phyloP scores from a whole-genome alignment of 495 filamentous ascomycete genomes.

The Penicillium alfredii region DNA sequence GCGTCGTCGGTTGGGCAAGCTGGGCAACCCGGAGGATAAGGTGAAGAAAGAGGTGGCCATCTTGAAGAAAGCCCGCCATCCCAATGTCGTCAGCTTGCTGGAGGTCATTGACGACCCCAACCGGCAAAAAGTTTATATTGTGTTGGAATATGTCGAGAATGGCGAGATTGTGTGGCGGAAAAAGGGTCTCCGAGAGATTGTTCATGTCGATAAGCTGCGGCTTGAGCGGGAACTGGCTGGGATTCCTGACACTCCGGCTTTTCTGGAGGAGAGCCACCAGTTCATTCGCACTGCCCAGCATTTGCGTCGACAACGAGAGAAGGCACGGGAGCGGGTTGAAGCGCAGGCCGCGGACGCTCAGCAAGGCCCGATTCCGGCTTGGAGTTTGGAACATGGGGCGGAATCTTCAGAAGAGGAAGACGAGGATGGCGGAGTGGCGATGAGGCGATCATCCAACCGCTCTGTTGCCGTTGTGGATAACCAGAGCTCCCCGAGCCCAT shows the following conservation, averaged over 20 bases:
- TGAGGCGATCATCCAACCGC: constrained; percentile 31
- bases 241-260: constrained; percentile 44
- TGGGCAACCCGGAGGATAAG: constrained; percentile 76
- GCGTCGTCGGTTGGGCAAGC: constrained; percentile 77
- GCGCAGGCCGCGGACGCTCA: constrained; percentile 43
- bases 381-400: constrained; percentile 77
- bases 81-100: constrained; percentile 87
- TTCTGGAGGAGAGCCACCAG: constrained; percentile 55
- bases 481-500: constrained; percentile 37
- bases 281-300: constrained; percentile 52
- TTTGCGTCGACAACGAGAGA: constrained; percentile 52
- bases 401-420: constrained; percentile 55
- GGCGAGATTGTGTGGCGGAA: constrained; percentile 93
- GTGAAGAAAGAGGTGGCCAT: constrained; percentile 97
- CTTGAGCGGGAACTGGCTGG: constrained; percentile 65
- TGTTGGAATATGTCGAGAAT: constrained; percentile 87
- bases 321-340: constrained; percentile 47
- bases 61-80: constrained; percentile 93
- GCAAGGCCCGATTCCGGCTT: constrained; percentile 45
- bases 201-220: constrained; percentile 72
- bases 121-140: constrained; percentile 95
- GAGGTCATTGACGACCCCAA: constrained; percentile 98
- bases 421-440: constrained; percentile 36
- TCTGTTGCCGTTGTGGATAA: constrained; percentile 27
- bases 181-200: constrained; percentile 72